Evolutionary conservation across 2,329 filamentous ascomycete genomes (phyloP).

Genomic region (Ophiocordyceps camponoti-rufipedis): DNA sequence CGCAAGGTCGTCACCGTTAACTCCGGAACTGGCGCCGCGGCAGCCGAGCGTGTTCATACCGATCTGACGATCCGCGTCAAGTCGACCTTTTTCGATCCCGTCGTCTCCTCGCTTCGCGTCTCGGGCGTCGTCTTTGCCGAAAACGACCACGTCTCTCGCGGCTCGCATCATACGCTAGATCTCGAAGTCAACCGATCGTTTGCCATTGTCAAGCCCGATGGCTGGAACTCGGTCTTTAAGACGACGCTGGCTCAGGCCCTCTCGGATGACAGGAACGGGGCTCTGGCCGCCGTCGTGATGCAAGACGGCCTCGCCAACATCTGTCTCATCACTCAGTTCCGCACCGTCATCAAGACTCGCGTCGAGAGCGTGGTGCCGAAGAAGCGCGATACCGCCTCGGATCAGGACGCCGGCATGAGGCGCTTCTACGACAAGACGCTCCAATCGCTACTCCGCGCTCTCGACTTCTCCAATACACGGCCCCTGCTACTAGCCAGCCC

Average conservation of each 20-base stretch:
- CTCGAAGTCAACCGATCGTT: constrained; percentile 79
- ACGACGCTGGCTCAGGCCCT: constrained; percentile 64
- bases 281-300: constrained; percentile 83
- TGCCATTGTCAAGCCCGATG: constrained; percentile 61
- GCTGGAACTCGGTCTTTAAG: constrained; percentile 82
- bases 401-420: constrained; percentile 52
- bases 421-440: constrained; percentile 62
- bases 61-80: constrained; percentile 37
- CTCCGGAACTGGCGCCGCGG: constrained; percentile 27
- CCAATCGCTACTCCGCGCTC: constrained; percentile 54
- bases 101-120: constrained; percentile 34
- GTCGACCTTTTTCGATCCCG: constrained; percentile 39
- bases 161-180: constrained; percentile 47
- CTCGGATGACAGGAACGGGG: constrained; percentile 60
- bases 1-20: constrained; percentile 35
- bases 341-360: constrained; percentile 48
- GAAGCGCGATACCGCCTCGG: constrained; percentile 45
- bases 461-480: constrained; percentile 53
- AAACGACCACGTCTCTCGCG: constrained; percentile 32
- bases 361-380: constrained; percentile 49
- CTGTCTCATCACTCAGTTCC: constrained; percentile 64
- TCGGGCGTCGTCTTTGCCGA: constrained; percentile 34
- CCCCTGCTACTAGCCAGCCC: constrained; percentile 77
- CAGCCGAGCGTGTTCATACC: constrained; percentile 34
- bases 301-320: constrained; percentile 75